A percentile compares a stretch with the other conserved stretches of the same genome.
Conservation (phyloP, 2,329 filamentous ascomycete genomes). For the Microsporum audouinii region DNA sequence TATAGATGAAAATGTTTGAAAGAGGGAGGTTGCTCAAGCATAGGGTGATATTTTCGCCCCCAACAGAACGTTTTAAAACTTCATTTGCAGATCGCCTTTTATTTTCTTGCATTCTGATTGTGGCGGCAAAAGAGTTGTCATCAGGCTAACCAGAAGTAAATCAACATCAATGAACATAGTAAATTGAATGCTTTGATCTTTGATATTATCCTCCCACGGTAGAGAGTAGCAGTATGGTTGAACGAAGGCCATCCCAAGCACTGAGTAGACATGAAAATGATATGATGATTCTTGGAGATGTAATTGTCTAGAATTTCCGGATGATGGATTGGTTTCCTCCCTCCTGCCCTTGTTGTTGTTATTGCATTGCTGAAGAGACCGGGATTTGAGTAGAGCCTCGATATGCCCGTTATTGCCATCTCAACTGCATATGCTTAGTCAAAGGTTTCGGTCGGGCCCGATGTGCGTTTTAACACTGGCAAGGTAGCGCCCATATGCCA, state of each 20-base stretch:
- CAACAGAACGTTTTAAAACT: not conserved
- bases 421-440: not conserved
- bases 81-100: not conserved
- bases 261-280: too few species aligned
- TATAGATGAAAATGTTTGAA: not conserved
- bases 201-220: not conserved
- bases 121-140: not conserved
- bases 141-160: not conserved
- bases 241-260: not conserved
- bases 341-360: too few species aligned
- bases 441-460: not conserved
- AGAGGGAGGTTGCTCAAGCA: not conserved
- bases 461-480: not conserved
- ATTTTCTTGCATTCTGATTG: not conserved
- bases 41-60: not conserved
- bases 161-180: not conserved
- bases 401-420: not conserved
- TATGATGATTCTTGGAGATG: too few species aligned
- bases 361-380: not conserved
- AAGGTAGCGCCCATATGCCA: not conserved
- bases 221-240: not conserved
- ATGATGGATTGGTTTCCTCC: too few species aligned
- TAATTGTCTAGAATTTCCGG: too few species aligned
- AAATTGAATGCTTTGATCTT: not conserved
- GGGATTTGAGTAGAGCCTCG: not conserved